phyloP scores from a whole-genome alignment of 116 monocot genomes.

The Cymodocea nodosa region DNA sequence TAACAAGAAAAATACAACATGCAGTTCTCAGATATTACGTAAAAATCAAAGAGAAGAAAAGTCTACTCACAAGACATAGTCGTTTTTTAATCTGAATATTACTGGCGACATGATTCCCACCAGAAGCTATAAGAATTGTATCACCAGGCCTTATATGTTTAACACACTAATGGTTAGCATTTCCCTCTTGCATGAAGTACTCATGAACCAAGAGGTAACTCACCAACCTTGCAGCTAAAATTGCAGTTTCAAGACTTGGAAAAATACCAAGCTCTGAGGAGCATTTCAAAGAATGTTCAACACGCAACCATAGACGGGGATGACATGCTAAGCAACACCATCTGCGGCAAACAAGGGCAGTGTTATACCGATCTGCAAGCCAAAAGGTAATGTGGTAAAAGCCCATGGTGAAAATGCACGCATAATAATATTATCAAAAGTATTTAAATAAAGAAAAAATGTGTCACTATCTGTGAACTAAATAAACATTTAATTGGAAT shows the following conservation, averaged over 20 bases:
- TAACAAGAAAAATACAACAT: too few relatives aligned
- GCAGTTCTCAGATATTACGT: neutral
- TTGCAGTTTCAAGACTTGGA: conserved; percentile 59
- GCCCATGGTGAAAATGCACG: neutral
- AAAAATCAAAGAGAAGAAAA: conserved; percentile 1
- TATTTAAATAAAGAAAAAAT: too few relatives aligned
- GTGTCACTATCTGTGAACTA: too few relatives aligned
- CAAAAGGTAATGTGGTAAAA: conserved; percentile 42
- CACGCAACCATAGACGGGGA: conserved; percentile 87
- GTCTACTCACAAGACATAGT: conserved; percentile 79
- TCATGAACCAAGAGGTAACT: conserved; percentile 4
- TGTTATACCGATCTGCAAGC: conserved; percentile 92
- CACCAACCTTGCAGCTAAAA: conserved; percentile 81
- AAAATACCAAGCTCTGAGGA: conserved; percentile 56
- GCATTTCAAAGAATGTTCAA: conserved; percentile 55
- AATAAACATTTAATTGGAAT: too few relatives aligned
- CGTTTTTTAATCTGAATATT: conserved; percentile 94
- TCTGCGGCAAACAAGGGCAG: conserved; percentile 99
- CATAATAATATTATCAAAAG: too few relatives aligned
- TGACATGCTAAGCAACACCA: conserved; percentile 88
- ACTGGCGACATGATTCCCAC: conserved; percentile 55
- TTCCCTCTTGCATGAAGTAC: neutral
- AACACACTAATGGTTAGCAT: neutral
- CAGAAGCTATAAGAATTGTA: conserved; percentile 80
- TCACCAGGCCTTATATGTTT: conserved; percentile 73